These are phyloP conservation scores for Grammothele lineata DNA, from an alignment of 768 basidiomycete genomes.

Conservation along the genomic window DNA sequence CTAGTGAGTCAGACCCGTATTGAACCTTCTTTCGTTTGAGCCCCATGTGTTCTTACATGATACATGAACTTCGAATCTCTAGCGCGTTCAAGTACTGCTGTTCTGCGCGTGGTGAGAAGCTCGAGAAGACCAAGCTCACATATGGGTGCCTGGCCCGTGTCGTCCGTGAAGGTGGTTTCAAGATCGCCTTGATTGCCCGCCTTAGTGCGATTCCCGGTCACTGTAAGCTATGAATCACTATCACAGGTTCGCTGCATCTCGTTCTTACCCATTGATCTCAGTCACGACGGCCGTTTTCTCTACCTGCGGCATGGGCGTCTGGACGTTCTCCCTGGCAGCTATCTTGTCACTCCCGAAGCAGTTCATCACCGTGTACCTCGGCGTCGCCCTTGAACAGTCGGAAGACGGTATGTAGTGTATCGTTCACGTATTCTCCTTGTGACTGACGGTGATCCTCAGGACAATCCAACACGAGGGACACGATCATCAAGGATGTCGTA, in stretches of 20 bases:
- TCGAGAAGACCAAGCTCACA: conserved; percentile 37
- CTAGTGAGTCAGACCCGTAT: conserved; percentile 55
- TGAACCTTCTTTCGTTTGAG: not conserved
- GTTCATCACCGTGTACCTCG: conserved; percentile 88
- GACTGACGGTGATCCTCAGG: conserved; percentile 13
- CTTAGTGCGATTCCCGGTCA: conserved; percentile 85
- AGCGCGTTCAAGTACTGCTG: conserved; percentile 86
- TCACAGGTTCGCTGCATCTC: not conserved
- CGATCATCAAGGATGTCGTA: conserved; percentile 66
- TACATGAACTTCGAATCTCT: no score
- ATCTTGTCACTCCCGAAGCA: conserved; percentile 86
- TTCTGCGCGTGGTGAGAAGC: conserved; percentile 67
- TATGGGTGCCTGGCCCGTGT: conserved; percentile 51
- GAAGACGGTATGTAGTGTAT: conserved; percentile 15
- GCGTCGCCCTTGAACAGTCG: conserved; percentile 66
- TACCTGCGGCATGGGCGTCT: conserved; percentile 83
- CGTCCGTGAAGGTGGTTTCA: conserved; percentile 86
- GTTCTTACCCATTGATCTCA: conserved; percentile 26
- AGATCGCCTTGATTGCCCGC: conserved; percentile 71
- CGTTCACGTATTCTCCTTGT: not conserved
- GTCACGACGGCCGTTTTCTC: conserved; percentile 88
- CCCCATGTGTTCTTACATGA: no score
- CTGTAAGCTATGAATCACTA: conserved; percentile 43
- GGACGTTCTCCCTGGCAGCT: conserved; percentile 74
- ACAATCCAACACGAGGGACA: conserved; percentile 41